A percentile compares a stretch with the other conserved stretches of the same genome.
These are phyloP conservation scores for Rhinocladiella similis DNA, from an alignment of 2,329 filamentous ascomycete species.

Conservation along the genomic window DNA sequence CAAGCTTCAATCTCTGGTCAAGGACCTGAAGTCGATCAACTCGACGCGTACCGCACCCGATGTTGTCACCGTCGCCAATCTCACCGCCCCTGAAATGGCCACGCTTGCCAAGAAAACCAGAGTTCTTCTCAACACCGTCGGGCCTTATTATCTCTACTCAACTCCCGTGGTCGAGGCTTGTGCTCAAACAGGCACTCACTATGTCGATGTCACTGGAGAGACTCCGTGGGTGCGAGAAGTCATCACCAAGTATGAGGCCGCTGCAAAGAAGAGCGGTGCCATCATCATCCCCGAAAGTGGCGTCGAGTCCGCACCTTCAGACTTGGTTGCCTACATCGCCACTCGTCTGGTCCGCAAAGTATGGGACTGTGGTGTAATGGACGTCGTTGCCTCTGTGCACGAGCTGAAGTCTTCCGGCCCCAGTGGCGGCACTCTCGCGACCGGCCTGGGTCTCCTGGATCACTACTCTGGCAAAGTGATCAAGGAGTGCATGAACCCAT, in stretches of 20 bases:
- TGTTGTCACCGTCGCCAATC: conserved; percentile 40
- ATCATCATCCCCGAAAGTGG: conserved; percentile 64
- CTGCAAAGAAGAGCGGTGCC: conserved; percentile 59
- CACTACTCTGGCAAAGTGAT: conserved; percentile 22
- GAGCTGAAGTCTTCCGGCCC: conserved; percentile 53
- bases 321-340: conserved; percentile 55
- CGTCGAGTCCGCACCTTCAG: conserved; percentile 62
- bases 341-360: conserved; percentile 55
- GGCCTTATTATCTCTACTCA: conserved; percentile 66
- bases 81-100: conserved; percentile 53
- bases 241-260: conserved; percentile 60
- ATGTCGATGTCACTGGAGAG: conserved; percentile 67
- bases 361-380: conserved; percentile 50
- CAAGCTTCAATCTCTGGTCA: conserved; percentile 70
- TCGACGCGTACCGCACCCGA: conserved; percentile 70
- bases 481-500: conserved; percentile 23
- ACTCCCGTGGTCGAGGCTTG: conserved; percentile 65
- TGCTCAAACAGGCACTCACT: conserved; percentile 65
- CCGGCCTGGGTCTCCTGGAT: conserved; percentile 59
- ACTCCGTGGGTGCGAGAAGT: conserved; percentile 64
- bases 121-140: conserved; percentile 60
- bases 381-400: conserved; percentile 55
- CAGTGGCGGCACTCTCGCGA: conserved; percentile 65
- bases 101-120: conserved; percentile 56
- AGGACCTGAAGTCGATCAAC: conserved; percentile 66